Conservation (phyloP, 73 alveolate species). For the Tetrahymena malaccensis region DNA sequence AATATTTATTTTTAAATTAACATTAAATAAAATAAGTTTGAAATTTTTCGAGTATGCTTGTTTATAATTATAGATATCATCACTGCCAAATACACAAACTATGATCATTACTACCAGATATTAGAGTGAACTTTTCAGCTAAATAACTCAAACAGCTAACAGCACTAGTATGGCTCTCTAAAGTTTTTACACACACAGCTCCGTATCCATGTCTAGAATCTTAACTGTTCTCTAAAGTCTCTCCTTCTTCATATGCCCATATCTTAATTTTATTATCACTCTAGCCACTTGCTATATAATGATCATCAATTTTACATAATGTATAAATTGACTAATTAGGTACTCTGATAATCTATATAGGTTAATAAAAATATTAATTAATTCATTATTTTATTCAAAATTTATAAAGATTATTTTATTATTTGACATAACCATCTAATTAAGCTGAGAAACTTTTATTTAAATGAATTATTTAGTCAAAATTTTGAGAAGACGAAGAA, state of each 20-base stretch:
- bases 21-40: too few species aligned
- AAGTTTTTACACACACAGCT: neutral
- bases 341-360: neutral
- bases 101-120: neutral
- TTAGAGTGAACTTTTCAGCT: neutral
- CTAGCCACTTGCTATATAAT: neutral
- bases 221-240: neutral
- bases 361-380: too few species aligned
- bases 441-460: too few species aligned
- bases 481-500: too few species aligned
- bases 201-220: neutral
- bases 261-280: neutral
- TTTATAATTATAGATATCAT: neutral
- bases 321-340: neutral
- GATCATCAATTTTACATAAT: neutral
- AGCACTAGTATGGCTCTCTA: neutral
- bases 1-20: too few species aligned
- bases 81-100: neutral
- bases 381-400: too few species aligned
- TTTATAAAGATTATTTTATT: too few species aligned
- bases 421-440: too few species aligned
- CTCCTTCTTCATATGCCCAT: neutral
- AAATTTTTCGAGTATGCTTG: too few species aligned
- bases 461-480: too few species aligned
- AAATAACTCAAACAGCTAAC: neutral